phyloP scores from a whole-genome alignment of 1,284 basidiomycete genomes.

The Malassezia cuniculi region DNA sequence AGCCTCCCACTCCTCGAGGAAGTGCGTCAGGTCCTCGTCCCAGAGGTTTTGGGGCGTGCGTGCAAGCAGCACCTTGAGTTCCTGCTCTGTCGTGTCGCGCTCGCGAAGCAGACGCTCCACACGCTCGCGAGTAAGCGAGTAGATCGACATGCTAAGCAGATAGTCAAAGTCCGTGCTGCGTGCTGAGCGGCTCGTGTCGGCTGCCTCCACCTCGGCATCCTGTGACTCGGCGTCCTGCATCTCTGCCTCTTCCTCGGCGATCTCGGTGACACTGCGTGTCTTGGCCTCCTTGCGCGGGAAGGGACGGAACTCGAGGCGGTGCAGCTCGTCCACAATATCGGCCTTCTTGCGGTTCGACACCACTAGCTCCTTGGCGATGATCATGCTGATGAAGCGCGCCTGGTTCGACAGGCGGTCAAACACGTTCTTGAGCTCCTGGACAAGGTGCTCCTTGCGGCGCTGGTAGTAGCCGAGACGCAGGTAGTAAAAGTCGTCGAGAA shows the following conservation, averaged over 20 bases:
- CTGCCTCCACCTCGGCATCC: constrained; percentile 47
- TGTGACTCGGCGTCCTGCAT: constrained; percentile 55
- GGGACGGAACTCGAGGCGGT: constrained; percentile 66
- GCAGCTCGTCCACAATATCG: constrained; percentile 72
- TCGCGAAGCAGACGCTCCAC: constrained; percentile 71
- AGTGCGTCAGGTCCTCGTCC: constrained; percentile 75
- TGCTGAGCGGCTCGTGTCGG: constrained; percentile 30
- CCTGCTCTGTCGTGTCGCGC: constrained; percentile 67
- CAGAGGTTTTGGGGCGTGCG: constrained; percentile 73
- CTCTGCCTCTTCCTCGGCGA: constrained; percentile 52
- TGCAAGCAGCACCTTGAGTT: constrained; percentile 66
- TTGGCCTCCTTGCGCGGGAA: constrained; percentile 67
- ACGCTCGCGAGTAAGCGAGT: constrained; percentile 88
- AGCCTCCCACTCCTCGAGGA: constrained; percentile 74
- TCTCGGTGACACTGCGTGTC: constrained; percentile 54
- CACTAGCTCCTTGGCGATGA: constrained; percentile 73
- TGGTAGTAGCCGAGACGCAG: constrained; percentile 66
- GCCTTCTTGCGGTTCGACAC: constrained; percentile 83
- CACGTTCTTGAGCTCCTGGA: constrained; percentile 66
- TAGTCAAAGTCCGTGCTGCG: constrained; percentile 71
- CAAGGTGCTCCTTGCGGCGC: constrained; percentile 74
- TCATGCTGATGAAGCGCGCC: constrained; percentile 93
- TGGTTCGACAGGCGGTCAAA: constrained; percentile 85
- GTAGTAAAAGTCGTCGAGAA: constrained; percentile 86
- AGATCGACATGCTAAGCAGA: constrained; percentile 85